phyloP scores from a whole-genome alignment of 257 asterid species.

The Paulownia fortunei region DNA sequence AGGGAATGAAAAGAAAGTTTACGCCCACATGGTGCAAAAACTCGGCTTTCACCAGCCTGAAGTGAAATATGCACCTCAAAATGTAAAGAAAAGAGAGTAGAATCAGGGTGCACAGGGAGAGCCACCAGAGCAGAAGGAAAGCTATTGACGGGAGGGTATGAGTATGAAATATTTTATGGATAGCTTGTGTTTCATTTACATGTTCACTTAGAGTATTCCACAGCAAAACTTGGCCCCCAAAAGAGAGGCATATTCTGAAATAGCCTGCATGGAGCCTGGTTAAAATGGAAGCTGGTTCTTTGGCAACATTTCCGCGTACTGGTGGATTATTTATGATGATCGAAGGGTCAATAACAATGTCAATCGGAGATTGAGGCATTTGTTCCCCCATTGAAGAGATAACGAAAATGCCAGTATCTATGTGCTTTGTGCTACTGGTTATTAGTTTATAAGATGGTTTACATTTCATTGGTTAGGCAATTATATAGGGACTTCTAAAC shows the following conservation, averaged over 20 bases:
- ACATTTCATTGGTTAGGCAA: neutral
- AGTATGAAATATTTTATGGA: constrained; percentile 18
- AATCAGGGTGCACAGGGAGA: constrained; percentile 34
- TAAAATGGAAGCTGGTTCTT: constrained; percentile 30
- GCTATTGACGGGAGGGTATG: constrained; percentile 40
- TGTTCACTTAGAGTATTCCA: constrained; percentile 52
- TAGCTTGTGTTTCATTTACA: constrained; percentile 6
- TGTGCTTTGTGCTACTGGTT: no score
- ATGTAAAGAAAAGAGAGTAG: constrained; percentile 44
- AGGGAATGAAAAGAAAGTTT: constrained; percentile 51
- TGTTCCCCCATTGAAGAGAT: constrained; percentile 23
- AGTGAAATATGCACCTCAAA: constrained; percentile 41
- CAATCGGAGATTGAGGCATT: neutral
- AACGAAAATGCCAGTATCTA: neutral
- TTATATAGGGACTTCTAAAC: constrained; percentile 3
- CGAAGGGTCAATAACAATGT: constrained; percentile 11
- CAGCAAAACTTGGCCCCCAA: constrained; percentile 50
- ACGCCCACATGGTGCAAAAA: constrained; percentile 46
- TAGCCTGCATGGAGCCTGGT: constrained; percentile 50
- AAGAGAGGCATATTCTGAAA: constrained; percentile 50
- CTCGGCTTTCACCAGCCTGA: constrained; percentile 41
- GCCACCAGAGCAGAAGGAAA: constrained; percentile 53
- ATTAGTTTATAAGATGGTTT: neutral
- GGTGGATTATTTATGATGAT: neutral
- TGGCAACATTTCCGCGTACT: neutral